Percentiles rank a stretch among this genome's conserved stretches.
phyloP scores from a whole-genome alignment of 2,329 filamentous ascomycete species.

The Aspergillus sclerotialis region DNA sequence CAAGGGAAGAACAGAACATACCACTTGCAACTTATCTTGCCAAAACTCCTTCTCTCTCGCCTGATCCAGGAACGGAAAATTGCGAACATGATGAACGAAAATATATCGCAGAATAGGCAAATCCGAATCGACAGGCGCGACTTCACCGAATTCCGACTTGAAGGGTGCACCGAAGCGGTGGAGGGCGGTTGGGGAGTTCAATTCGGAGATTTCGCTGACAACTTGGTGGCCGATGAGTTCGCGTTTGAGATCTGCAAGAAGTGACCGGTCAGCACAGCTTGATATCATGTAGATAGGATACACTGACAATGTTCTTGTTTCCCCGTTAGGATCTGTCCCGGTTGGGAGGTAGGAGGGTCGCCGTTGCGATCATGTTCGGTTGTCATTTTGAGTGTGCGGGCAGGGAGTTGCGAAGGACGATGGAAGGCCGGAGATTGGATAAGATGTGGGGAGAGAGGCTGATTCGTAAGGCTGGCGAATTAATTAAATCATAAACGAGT shows the following conservation, averaged over 20 bases:
- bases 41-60: slow-evolving; percentile 98
- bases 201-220: slow-evolving; percentile 79
- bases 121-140: slow-evolving; percentile 88
- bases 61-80: slow-evolving; percentile 96
- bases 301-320: slow-evolving; percentile 93
- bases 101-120: slow-evolving; percentile 91
- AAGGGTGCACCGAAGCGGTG: slow-evolving; percentile 95
- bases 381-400: not conserved
- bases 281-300: not conserved
- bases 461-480: too few species aligned
- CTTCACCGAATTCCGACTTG: slow-evolving; percentile 83
- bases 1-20: slow-evolving; percentile 44
- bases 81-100: slow-evolving; percentile 94
- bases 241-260: slow-evolving; percentile 75
- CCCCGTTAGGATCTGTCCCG: slow-evolving; percentile 66
- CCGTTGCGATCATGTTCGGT: slow-evolving; percentile 5
- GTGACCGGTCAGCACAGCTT: slow-evolving; percentile 5
- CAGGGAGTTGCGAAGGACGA: too few species aligned
- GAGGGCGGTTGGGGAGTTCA: slow-evolving; percentile 89
- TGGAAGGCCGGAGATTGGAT: too few species aligned
- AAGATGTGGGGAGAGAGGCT: too few species aligned
- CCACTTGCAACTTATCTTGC: slow-evolving; percentile 95
- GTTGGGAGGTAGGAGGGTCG: slow-evolving; percentile 34
- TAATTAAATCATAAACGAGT: not conserved
- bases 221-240: slow-evolving; percentile 90